These are phyloP conservation scores for Malassezia arunalokei DNA, from an alignment of 1,284 basidiomycete genomes.

Conservation along the genomic window DNA sequence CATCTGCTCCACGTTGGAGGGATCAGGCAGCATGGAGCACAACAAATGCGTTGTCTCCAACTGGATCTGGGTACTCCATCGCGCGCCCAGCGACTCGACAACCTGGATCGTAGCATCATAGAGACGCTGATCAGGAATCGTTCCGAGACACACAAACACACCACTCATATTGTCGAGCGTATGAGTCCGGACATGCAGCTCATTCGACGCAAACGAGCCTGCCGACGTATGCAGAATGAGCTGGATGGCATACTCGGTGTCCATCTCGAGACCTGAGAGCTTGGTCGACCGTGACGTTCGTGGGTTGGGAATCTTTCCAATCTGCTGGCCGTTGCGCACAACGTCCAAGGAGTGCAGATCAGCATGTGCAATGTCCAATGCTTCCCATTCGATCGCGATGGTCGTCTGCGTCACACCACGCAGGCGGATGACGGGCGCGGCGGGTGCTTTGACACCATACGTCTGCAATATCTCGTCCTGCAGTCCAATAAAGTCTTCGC, in stretches of 20 bases:
- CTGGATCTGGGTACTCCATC: constrained; percentile 76
- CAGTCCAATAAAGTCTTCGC: constrained; percentile 34
- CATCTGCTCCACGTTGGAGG: neutral
- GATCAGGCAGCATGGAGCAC: constrained; percentile 17
- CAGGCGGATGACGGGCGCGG: constrained; percentile 29
- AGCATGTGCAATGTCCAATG: constrained; percentile 31
- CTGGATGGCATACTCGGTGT: constrained; percentile 43
- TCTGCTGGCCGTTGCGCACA: constrained; percentile 35
- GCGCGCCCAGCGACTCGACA: constrained; percentile 27
- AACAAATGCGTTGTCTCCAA: constrained; percentile 51
- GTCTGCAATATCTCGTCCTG: constrained; percentile 41
- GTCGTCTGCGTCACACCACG: constrained; percentile 44
- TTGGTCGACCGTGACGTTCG: constrained; percentile 42
- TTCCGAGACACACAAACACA: constrained; percentile 41
- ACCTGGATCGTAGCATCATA: constrained; percentile 26
- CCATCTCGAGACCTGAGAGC: constrained; percentile 37
- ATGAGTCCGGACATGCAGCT: constrained; percentile 35
- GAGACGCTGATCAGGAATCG: constrained; percentile 21
- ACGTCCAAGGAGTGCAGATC: constrained; percentile 39
- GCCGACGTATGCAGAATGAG: constrained; percentile 42
- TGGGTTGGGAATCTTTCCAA: constrained; percentile 41
- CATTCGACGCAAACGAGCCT: constrained; percentile 29
- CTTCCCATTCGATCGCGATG: constrained; percentile 43
- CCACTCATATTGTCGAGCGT: constrained; percentile 40
- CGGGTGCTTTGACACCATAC: constrained; percentile 32